Conservation (phyloP, 495 filamentous ascomycete species). For the Immersiella caudata region DNA sequence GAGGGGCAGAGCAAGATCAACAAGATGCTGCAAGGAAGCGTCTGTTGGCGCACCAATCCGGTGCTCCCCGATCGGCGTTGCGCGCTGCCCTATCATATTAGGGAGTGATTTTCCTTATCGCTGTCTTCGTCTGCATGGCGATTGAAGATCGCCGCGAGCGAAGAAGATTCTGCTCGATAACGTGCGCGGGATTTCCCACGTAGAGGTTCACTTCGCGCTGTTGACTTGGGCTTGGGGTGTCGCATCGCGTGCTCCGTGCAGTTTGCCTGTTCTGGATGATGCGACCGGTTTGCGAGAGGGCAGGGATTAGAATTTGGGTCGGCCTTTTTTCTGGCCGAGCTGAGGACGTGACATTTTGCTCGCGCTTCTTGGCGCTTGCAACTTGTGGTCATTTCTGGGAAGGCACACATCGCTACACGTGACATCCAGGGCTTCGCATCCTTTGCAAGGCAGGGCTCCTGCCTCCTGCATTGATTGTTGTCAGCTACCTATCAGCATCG, state of each 20-base stretch:
- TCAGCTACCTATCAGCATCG: background rate
- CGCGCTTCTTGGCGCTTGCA: background rate
- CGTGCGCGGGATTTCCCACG: background rate
- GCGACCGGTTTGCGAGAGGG: background rate
- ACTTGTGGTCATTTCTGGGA: background rate
- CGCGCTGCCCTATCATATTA: conserved; percentile 12
- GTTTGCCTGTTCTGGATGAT: background rate
- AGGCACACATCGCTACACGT: background rate
- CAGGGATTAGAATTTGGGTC: conserved; percentile 2
- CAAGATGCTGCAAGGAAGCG: background rate
- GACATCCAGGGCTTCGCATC: background rate
- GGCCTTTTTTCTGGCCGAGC: conserved; percentile 10
- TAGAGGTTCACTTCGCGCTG: too few species aligned
- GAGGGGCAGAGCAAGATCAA: background rate
- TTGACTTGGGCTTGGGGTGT: background rate
- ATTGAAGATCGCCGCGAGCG: conserved; percentile 10
- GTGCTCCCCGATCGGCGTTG: background rate
- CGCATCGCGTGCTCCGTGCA: background rate
- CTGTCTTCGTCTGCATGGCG: background rate
- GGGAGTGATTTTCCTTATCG: background rate
- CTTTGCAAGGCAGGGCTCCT: background rate
- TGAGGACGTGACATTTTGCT: background rate
- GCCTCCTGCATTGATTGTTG: background rate
- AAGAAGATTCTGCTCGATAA: background rate
- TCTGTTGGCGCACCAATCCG: background rate